Evolutionary conservation across 2,329 filamentous ascomycete species (phyloP).

Genomic region (Magnaporthales sp.): DNA sequence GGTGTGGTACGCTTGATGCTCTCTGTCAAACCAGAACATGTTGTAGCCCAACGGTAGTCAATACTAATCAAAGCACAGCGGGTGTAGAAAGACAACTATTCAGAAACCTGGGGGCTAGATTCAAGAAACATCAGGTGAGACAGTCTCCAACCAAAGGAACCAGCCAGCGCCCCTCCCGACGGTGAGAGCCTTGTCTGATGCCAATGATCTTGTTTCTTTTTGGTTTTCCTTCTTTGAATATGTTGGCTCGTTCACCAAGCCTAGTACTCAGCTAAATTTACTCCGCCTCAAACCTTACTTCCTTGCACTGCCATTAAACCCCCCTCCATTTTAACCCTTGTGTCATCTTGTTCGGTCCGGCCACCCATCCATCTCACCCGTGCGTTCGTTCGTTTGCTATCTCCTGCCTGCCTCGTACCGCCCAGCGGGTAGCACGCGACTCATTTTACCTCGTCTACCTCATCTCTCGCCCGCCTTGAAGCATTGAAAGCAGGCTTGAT

Average conservation of each 20-base stretch:
- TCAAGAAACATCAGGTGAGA: not conserved
- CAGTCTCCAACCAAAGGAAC: not conserved
- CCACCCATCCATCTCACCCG: not conserved
- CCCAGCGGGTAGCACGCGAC: not conserved
- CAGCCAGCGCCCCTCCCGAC: not conserved
- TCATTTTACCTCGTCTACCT: not conserved
- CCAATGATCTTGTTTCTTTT: not conserved
- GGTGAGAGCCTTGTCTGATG: not conserved
- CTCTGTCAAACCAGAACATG: too few relatives aligned
- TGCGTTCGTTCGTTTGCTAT: not conserved
- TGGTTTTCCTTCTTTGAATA: not conserved
- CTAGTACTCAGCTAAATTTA: not conserved
- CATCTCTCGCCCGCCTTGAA: not conserved
- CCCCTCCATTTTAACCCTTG: not conserved
- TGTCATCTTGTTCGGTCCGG: not conserved
- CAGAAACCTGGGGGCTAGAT: not conserved
- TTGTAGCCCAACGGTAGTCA: too few relatives aligned
- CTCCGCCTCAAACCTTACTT: not conserved
- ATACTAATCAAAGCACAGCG: too few relatives aligned
- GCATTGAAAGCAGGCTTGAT: not conserved
- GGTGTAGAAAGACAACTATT: not conserved
- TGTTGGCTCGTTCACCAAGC: not conserved
- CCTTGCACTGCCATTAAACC: not conserved
- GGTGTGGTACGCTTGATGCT: not conserved
- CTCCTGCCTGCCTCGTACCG: not conserved